phyloP scores from a whole-genome alignment of 108 stramenopile species.

The Pseudonitzschia delicatissima region DNA sequence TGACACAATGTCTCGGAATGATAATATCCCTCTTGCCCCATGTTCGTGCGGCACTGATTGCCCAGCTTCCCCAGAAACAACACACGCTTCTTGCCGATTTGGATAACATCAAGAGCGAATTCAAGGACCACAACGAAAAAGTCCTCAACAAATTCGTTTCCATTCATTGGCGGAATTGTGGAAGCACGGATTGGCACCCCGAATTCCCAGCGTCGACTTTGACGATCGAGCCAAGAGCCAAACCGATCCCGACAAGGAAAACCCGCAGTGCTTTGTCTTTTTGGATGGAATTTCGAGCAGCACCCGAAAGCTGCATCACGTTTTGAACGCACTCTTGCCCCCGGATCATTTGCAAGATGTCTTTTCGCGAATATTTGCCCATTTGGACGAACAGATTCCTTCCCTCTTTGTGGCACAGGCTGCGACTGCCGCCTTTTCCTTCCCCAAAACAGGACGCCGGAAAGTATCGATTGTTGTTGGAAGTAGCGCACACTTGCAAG shows the following conservation, averaged over 20 bases:
- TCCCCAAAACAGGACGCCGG: conserved; percentile 73
- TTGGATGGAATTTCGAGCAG: conserved; percentile 86
- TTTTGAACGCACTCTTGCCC: conserved; percentile 83
- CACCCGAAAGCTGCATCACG: conserved; percentile 91
- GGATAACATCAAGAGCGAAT: conserved; percentile 89
- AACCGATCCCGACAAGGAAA: conserved; percentile 14
- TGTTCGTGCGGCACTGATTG: conserved; percentile 89
- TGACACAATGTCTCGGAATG: conserved; percentile 88
- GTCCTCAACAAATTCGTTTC: conserved; percentile 94
- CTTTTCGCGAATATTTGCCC: conserved; percentile 89
- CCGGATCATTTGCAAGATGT: conserved; percentile 91
- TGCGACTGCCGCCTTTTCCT: conserved; percentile 37
- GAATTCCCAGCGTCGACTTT: conserved; percentile 68
- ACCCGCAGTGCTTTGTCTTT: conserved; percentile 63
- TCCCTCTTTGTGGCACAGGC: conserved; percentile 54
- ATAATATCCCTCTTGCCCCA: conserved; percentile 86
- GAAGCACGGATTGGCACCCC: conserved; percentile 80
- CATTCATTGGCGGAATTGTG: conserved; percentile 93
- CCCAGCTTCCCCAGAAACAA: conserved; percentile 89
- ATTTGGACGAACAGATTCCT: conserved; percentile 81
- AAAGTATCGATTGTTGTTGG: conserved; percentile 62
- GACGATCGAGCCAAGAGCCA: conserved; percentile 51
- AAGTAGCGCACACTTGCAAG: conserved; percentile 60
- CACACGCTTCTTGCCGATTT: conserved; percentile 85
- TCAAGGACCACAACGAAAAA: conserved; percentile 87